These are phyloP conservation scores for Auricularia sp. DNA, from an alignment of 768 basidiomycete species.

Conservation along the genomic window DNA sequence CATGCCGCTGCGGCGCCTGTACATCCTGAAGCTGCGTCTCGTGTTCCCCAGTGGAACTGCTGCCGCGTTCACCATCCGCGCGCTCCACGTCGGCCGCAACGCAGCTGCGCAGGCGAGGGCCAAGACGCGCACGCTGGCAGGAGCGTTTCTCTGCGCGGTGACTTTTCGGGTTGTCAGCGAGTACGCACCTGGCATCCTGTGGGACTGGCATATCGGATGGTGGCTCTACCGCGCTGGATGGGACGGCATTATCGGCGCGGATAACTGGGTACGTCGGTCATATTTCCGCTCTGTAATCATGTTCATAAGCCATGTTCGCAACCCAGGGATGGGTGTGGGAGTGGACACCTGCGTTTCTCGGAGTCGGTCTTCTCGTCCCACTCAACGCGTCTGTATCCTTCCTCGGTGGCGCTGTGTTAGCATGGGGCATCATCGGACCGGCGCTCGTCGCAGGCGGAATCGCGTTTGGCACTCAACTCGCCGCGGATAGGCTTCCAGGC, in stretches of 20 bases:
- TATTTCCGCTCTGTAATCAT: constrained; percentile 23
- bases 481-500: constrained; percentile 27
- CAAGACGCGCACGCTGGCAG: constrained; percentile 43
- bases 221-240: constrained; percentile 49
- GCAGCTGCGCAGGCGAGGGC: constrained; percentile 44
- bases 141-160: constrained; percentile 39
- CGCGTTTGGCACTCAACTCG: constrained; percentile 33
- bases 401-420: constrained; percentile 45
- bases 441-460: constrained; percentile 42
- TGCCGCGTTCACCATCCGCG: constrained; percentile 55
- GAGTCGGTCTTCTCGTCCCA: constrained; percentile 16
- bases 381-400: constrained; percentile 11
- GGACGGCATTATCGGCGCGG: constrained; percentile 46
- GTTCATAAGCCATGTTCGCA: too few species aligned
- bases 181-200: constrained; percentile 53
- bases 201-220: constrained; percentile 60
- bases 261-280: constrained; percentile 49
- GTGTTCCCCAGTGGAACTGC: constrained; percentile 59
- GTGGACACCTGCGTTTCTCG: constrained; percentile 18
- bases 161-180: constrained; percentile 43
- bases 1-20: constrained; percentile 51
- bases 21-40: constrained; percentile 52
- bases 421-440: constrained; percentile 54
- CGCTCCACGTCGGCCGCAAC: constrained; percentile 41
- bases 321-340: constrained; percentile 12